These are phyloP conservation scores for Coemansia sp. DNA, from an alignment of 192 early-diverging fungal genomes.

Conservation along the genomic window DNA sequence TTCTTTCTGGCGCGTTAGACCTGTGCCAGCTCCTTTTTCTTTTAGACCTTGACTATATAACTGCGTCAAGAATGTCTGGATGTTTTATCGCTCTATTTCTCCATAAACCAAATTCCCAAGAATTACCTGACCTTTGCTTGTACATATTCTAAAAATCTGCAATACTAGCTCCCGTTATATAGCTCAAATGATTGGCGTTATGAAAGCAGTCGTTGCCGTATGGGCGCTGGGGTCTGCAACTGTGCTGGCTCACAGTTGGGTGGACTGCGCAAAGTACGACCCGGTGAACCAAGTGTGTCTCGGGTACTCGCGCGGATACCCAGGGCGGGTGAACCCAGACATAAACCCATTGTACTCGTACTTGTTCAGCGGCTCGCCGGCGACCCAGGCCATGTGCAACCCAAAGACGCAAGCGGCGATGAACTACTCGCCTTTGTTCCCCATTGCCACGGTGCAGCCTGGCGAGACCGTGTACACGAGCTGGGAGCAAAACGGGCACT, in stretches of 20 bases:
- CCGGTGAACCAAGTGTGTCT: conserved; percentile 38
- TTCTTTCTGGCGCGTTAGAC: background rate
- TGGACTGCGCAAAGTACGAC: conserved; percentile 60
- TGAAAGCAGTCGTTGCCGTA: conserved; percentile 1
- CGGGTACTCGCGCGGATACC: conserved; percentile 58
- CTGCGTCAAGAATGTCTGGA: no score
- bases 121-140: background rate
- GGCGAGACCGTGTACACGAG: conserved; percentile 56
- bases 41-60: background rate
- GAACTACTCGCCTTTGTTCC: conserved; percentile 43
- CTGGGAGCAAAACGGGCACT: conserved; percentile 63
- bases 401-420: conserved; percentile 26
- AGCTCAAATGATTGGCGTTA: background rate
- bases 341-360: conserved; percentile 59
- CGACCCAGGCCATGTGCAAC: conserved; percentile 54
- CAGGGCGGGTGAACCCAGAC: conserved; percentile 47
- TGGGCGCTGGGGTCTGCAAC: conserved; percentile 16
- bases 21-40: conserved; percentile 7
- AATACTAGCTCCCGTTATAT: background rate
- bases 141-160: conserved; percentile 1
- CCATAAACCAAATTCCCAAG: no score
- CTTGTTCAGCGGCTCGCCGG: conserved; percentile 40
- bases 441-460: conserved; percentile 51
- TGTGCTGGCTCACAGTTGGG: conserved; percentile 62
- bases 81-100: background rate